These are phyloP conservation scores for Monosporascus sp. DNA, from an alignment of 2,329 filamentous ascomycete genomes.

Conservation along the genomic window DNA sequence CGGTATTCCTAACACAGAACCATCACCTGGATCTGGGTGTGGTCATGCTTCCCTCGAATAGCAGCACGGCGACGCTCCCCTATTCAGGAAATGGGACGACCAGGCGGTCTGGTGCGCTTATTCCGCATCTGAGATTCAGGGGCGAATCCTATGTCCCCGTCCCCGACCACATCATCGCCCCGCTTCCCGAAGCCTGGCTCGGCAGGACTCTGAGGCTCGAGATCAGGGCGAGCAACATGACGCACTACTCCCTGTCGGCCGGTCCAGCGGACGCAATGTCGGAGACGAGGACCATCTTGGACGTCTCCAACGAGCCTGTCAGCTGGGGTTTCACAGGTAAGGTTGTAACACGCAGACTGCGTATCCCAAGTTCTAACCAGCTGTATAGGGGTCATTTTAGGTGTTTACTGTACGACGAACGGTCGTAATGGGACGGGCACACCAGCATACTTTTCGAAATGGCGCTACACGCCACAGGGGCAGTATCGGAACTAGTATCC, in stretches of 20 bases:
- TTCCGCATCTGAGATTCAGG: slow-evolving; percentile 40
- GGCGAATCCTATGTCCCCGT: slow-evolving; percentile 36
- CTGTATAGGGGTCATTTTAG: slow-evolving; percentile 41
- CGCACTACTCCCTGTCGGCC: slow-evolving; percentile 37
- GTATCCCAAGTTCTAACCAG: neutral
- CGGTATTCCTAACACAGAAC: slow-evolving; percentile 47
- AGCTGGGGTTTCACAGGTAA: slow-evolving; percentile 37
- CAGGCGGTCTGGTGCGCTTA: slow-evolving; percentile 13
- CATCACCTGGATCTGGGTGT: slow-evolving; percentile 46
- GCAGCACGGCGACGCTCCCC: slow-evolving; percentile 17
- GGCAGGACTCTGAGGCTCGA: slow-evolving; percentile 31
- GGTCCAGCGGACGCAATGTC: slow-evolving; percentile 28
- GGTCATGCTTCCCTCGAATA: slow-evolving; percentile 28
- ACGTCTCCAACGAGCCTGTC: slow-evolving; percentile 29
- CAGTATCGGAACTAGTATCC: slow-evolving; percentile 26
- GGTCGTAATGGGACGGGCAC: slow-evolving; percentile 34
- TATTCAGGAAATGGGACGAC: too few relatives aligned
- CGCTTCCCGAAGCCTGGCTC: slow-evolving; percentile 35
- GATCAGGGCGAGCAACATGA: slow-evolving; percentile 38
- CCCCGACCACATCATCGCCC: slow-evolving; percentile 29
- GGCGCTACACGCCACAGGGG: slow-evolving; percentile 38
- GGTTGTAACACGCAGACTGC: slow-evolving; percentile 1
- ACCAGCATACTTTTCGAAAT: slow-evolving; percentile 41
- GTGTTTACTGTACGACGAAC: slow-evolving; percentile 49
- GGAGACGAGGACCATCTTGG: slow-evolving; percentile 26